Evolutionary conservation across 2,329 filamentous ascomycete genomes (phyloP), one percentile per base, ranked within the genome.

Genomic region (Daldinia eschscholtzii): DNA sequence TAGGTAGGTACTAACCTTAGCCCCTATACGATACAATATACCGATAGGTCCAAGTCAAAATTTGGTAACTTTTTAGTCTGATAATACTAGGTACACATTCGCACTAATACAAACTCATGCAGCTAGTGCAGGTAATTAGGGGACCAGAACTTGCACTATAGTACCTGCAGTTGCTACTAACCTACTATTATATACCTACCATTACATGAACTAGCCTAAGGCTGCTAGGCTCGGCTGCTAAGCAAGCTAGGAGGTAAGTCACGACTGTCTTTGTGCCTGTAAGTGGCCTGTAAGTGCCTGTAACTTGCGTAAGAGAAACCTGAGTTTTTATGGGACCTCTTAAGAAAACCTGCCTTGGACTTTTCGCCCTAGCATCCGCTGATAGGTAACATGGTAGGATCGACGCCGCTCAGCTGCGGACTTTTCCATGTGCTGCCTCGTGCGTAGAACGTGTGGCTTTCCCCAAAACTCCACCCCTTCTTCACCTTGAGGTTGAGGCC

Each of bases 351-450:
- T 37, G 30, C 33, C n/a, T 55, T 37, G 37, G 35, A 41, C 35
- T 41, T 56, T 44, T 56, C 42, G 42, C 28, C 58, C 63, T 57
- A 33, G 35, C 35, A 37, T 4, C 35, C 12, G 35, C 30, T 64
- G 61, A 67, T 64, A 46, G 39, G 56, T 48, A 65, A 60, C 55
- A 63, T 69, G 42, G 42, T 44, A 66, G 63, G 63, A 69, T 66
- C 63, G 53, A 28, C 58, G 41, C 48, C 50, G 58, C 59, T 69
- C 63, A 69, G 64, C 67, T 70, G 68, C 64, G 65, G 61, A 63
- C 58, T 59, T 58, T 64, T 50, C 62, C 57, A 62, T 64, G 61
- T 70, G 64, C 61, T 62, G 56, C 62, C 62, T 56, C 63, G 67
- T 69, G 59, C 56, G 46, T 65, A 33, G 42, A 48, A 60, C 64